phyloP scores from a whole-genome alignment of 495 filamentous ascomycete genomes.

The Aspergillus incahuasiensis region DNA sequence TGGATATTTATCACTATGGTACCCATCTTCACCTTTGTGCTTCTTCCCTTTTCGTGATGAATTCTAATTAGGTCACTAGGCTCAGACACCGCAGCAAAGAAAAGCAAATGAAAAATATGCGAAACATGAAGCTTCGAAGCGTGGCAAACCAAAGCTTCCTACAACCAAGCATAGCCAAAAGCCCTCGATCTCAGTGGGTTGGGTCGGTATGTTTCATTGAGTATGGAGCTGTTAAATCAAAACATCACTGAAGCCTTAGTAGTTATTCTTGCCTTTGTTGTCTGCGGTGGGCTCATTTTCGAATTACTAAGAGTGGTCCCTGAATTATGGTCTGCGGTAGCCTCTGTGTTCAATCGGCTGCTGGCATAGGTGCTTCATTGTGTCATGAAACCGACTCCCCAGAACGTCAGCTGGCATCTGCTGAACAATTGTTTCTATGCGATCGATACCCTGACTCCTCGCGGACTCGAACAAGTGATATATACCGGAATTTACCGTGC shows the following conservation, averaged over 20 bases:
- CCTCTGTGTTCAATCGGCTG: slow-evolving; percentile 19
- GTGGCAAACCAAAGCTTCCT: slow-evolving; percentile 70
- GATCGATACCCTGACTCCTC: background rate
- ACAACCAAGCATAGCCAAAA: slow-evolving; percentile 64
- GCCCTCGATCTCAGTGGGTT: slow-evolving; percentile 72
- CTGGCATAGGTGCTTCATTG: background rate
- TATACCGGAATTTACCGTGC: background rate
- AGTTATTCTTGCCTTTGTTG: slow-evolving; percentile 76
- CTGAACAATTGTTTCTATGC: background rate
- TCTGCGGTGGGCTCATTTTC: slow-evolving; percentile 80
- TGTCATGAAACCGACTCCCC: background rate
- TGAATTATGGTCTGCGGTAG: slow-evolving; percentile 36
- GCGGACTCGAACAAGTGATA: background rate
- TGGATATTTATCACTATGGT: slow-evolving; percentile 1
- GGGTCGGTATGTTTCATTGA: slow-evolving; percentile 68
- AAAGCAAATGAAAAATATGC: slow-evolving; percentile 81
- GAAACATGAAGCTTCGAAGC: slow-evolving; percentile 70
- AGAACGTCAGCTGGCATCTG: background rate
- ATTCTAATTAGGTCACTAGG: slow-evolving; percentile 45
- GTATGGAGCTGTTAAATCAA: background rate
- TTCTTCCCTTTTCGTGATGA: background rate
- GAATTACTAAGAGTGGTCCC: slow-evolving; percentile 76
- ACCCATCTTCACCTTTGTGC: background rate
- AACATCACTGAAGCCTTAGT: slow-evolving; percentile 6
- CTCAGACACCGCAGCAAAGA: slow-evolving; percentile 92